phyloP scores from a whole-genome alignment of 495 filamentous ascomycete species.

The Mytilinidion resinicola region DNA sequence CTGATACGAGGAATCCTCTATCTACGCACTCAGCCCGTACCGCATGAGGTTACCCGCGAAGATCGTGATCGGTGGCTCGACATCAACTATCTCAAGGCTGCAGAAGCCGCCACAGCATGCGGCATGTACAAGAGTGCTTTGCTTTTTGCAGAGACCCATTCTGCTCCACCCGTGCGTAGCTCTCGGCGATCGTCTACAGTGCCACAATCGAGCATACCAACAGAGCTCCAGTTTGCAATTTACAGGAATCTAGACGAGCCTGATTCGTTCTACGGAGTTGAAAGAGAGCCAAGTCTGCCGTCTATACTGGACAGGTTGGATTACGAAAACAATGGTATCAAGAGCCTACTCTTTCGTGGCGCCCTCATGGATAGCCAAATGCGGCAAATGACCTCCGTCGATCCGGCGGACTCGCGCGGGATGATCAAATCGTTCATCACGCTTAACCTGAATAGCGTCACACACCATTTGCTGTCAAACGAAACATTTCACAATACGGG shows the following conservation, averaged over 20 bases:
- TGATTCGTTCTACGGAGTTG: slow-evolving; percentile 92
- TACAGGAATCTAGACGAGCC: slow-evolving; percentile 91
- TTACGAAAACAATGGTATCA: slow-evolving; percentile 81
- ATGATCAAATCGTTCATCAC: slow-evolving; percentile 58
- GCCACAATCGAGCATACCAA: slow-evolving; percentile 49
- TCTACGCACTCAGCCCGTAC: slow-evolving; percentile 71
- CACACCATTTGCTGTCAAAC: slow-evolving; percentile 63
- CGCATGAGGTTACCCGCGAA: slow-evolving; percentile 65
- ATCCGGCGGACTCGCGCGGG: slow-evolving; percentile 36
- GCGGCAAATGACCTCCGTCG: slow-evolving; percentile 41
- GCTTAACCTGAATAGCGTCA: slow-evolving; percentile 65
- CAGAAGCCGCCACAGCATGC: slow-evolving; percentile 71
- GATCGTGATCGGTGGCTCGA: slow-evolving; percentile 83
- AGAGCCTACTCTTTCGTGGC: slow-evolving; percentile 82
- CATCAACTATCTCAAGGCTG: slow-evolving; percentile 64
- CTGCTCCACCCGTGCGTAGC: slow-evolving; percentile 37
- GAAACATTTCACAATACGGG: slow-evolving; percentile 41
- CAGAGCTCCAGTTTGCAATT: slow-evolving; percentile 66
- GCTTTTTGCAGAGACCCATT: slow-evolving; percentile 70
- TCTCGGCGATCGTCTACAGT: slow-evolving; percentile 61
- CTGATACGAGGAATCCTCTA: slow-evolving; percentile 82
- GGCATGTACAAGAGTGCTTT: slow-evolving; percentile 82
- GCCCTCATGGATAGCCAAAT: slow-evolving; percentile 88
- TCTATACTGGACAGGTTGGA: slow-evolving; percentile 79
- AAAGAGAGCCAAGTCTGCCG: slow-evolving; percentile 64